A percentile compares a stretch with the other conserved stretches of the same genome.
Conservation (phyloP, 768 basidiomycete species). For the Tylopilus sp. region DNA sequence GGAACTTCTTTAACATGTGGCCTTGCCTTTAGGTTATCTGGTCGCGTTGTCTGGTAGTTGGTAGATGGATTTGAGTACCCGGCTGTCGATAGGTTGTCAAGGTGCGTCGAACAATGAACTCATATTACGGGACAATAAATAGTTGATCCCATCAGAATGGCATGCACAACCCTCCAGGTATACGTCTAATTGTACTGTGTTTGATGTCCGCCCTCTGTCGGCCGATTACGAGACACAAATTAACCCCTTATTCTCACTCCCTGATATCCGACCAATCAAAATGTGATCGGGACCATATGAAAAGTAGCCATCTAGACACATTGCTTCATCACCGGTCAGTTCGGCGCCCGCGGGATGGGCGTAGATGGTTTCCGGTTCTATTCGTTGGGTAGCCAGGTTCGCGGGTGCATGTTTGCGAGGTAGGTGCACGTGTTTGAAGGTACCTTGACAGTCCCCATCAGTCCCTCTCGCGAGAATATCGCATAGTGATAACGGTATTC, state of each 20-base stretch:
- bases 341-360: constrained; percentile 13
- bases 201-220: constrained; percentile 35
- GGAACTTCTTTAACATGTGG: neutral
- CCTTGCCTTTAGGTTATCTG: neutral
- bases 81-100: neutral
- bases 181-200: constrained; percentile 44
- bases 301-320: constrained; percentile 47
- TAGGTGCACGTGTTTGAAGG: neutral
- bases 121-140: neutral
- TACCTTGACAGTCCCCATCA: neutral
- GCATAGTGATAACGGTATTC: too few species aligned
- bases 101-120: neutral
- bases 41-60: neutral
- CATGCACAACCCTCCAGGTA: constrained; percentile 5
- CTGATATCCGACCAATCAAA: constrained; percentile 46
- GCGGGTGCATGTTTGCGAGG: neutral
- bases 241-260: constrained; percentile 13
- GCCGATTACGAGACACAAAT: constrained; percentile 22
- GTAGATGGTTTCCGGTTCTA: neutral
- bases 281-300: constrained; percentile 64
- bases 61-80: neutral
- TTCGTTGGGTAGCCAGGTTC: neutral
- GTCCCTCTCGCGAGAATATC: neutral
- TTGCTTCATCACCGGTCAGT: constrained; percentile 42
- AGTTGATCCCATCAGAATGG: constrained; percentile 3